Base-by-base conservation (phyloP, 1,284 basidiomycete genomes). In the Cutaneotrichosporon arboriforme region DNA sequence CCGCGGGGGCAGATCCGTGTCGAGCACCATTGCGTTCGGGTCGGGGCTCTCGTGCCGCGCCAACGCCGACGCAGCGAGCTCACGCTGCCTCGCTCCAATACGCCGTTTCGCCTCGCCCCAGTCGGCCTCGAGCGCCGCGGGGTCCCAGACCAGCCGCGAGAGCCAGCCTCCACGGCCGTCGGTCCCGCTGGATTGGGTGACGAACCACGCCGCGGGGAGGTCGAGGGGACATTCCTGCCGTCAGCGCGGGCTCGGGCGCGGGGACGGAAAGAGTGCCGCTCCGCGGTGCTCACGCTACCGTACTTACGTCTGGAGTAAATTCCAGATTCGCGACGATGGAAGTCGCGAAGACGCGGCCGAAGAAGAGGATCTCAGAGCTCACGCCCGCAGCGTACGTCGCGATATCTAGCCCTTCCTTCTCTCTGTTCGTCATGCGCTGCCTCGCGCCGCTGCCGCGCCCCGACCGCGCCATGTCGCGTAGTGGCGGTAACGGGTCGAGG, bases 281-380 rank as follows among this genome's bases (percentile, higher is more conserved):
- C n/a, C n/a, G n/a, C n/a, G n/a, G 4, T 8, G 13, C 33, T n/a
- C 7, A 10, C 22, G 14, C n/a, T n/a, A n/a, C n/a, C n/a, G n/a
- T 26, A 57, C 52, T 36, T 44, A 67, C 67, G 20, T 56, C 45
- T 2, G 26, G 44, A 4, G 60, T 65, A 33, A 60, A 70, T 36
- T 52, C 59, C 2, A 62, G 20, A 45, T 64, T 55, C 9, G 22
- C 33, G 3, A 52, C 26, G n/a, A 70, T 52, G 39, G 60, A 66
- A 23, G 54, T 52, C 1, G 58, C 54, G 36, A 66, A 70, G 7
- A 70, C 56, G 33, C 66, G 59, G 4, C 62, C 68, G 50, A 54
- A 67, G 50, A 64, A 70, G 21, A 68, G 52, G 5, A 65, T 49
- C 53, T 70, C 68, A 5, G 42, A 38, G 31, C 53, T 56, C 10